Percentiles rank a stretch among this genome's conserved stretches.
Conservation (phyloP, 2,329 filamentous ascomycete genomes). For the Emmonsiellopsis sp. region DNA sequence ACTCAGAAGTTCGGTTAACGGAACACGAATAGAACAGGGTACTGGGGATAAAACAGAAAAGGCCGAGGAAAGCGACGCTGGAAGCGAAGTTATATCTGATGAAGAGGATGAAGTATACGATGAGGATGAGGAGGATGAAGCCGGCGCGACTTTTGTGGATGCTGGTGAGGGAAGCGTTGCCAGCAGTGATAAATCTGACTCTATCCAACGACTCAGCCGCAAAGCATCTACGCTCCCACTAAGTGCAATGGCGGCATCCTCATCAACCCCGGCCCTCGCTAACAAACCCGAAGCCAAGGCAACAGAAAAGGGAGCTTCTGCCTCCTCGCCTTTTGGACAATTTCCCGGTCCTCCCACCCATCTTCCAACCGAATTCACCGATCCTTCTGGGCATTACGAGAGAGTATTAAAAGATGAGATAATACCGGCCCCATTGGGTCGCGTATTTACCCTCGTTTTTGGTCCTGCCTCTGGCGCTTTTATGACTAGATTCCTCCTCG, state of each 20-base stretch:
- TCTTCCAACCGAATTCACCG: constrained; percentile 74
- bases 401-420: constrained; percentile 76
- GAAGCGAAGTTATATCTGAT: constrained; percentile 67
- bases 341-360: constrained; percentile 82
- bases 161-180: constrained; percentile 44
- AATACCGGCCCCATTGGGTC: constrained; percentile 78
- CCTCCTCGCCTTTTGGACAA: constrained; percentile 40
- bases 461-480: constrained; percentile 69
- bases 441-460: constrained; percentile 82
- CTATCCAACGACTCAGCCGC: constrained; percentile 49
- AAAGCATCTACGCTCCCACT: constrained; percentile 56
- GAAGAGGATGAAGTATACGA: constrained; percentile 56
- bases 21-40: constrained; percentile 70
- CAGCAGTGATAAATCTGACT: constrained; percentile 41
- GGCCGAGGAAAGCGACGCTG: constrained; percentile 58
- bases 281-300: constrained; percentile 30
- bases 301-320: constrained; percentile 37
- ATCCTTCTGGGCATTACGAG: constrained; percentile 70
- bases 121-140: constrained; percentile 44
- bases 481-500: constrained; percentile 76
- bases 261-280: constrained; percentile 26
- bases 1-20: constrained; percentile 82
- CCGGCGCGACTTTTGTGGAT: constrained; percentile 43
- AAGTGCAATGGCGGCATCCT: constrained; percentile 24
- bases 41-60: constrained; percentile 88